Evolutionary conservation across 768 basidiomycete species (phyloP).

Genomic region (Porphyrellus cyaneotinctus): DNA sequence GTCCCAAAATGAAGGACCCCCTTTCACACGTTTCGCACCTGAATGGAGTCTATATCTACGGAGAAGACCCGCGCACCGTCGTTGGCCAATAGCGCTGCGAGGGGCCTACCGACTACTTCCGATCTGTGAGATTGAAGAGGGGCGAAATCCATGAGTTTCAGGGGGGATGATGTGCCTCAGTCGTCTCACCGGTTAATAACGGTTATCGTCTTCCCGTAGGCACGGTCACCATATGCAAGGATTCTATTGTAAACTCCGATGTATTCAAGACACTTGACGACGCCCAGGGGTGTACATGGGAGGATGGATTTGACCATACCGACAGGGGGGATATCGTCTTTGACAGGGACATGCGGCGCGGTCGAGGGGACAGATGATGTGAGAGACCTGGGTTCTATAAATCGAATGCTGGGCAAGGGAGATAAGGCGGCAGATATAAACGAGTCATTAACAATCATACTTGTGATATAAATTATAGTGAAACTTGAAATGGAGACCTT

Average conservation of each 20-base stretch:
- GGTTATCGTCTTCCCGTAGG: conserved; percentile 88
- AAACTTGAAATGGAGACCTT: conserved; percentile 95
- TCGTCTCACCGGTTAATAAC: conserved; percentile 82
- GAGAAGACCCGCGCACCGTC: conserved; percentile 96
- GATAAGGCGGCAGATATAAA: background rate
- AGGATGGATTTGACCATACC: conserved; percentile 95
- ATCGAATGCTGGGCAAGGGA: conserved; percentile 70
- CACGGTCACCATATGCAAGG: conserved; percentile 90
- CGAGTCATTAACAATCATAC: conserved; percentile 39
- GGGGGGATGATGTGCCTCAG: background rate
- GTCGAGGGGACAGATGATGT: conserved; percentile 40
- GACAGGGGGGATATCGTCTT: conserved; percentile 63
- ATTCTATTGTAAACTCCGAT: conserved; percentile 91
- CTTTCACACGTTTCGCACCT: conserved; percentile 39
- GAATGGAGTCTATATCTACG: conserved; percentile 92
- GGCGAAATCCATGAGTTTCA: background rate
- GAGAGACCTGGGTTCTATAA: conserved; percentile 76
- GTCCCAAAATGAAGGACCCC: background rate
- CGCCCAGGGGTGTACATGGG: conserved; percentile 94
- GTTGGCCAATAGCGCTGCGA: conserved; percentile 94
- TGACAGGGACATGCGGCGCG: conserved; percentile 29
- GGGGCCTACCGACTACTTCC: conserved; percentile 94
- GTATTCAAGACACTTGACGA: conserved; percentile 92
- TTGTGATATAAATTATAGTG: conserved; percentile 94
- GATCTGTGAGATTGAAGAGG: conserved; percentile 58